Percentiles rank a stretch among this genome's conserved stretches.
Conservation (phyloP, 345 rosid genomes). For the Acer saccharum region DNA sequence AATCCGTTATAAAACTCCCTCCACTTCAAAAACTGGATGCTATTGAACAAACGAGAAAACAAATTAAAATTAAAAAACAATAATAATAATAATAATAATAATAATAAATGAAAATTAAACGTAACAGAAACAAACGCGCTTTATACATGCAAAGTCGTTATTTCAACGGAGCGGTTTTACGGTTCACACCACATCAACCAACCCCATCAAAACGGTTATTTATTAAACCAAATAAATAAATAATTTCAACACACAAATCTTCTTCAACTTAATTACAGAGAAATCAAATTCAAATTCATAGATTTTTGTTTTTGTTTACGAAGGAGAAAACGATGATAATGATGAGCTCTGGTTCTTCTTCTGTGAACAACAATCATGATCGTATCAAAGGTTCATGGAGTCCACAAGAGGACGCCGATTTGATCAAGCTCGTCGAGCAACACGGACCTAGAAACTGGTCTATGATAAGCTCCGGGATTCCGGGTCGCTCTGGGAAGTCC, state of each 20-base stretch:
- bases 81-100: not conserved
- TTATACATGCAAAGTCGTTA: constrained; percentile 32
- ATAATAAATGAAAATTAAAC: not conserved
- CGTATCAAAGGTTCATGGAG: constrained; percentile 67
- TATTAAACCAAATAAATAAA: not conserved
- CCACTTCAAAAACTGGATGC: not conserved
- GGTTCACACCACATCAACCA: constrained; percentile 46
- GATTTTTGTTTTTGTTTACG: not conserved
- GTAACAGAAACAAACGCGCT: constrained; percentile 31
- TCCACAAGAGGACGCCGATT: constrained; percentile 56
- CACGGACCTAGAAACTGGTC: constrained; percentile 78
- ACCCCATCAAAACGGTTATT: constrained; percentile 33
- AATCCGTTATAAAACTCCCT: constrained; percentile 4
- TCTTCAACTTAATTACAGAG: too few relatives aligned
- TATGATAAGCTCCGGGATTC: constrained; percentile 55
- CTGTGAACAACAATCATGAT: constrained; percentile 20
- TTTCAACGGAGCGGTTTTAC: constrained; percentile 49
- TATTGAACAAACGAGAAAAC: not conserved
- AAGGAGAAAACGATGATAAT: not conserved
- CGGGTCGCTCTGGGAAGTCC: constrained; percentile 71
- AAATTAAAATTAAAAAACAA: not conserved
- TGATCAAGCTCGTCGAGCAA: constrained; percentile 47
- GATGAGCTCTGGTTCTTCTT: constrained; percentile 12
- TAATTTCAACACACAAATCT: too few relatives aligned
- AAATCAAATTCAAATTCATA: too few relatives aligned